A percentile compares a stretch with the other conserved stretches of the same genome.
Conservation (phyloP, 805 yeast genomes). For the Sugiyamaella boreocaroliniensis region DNA sequence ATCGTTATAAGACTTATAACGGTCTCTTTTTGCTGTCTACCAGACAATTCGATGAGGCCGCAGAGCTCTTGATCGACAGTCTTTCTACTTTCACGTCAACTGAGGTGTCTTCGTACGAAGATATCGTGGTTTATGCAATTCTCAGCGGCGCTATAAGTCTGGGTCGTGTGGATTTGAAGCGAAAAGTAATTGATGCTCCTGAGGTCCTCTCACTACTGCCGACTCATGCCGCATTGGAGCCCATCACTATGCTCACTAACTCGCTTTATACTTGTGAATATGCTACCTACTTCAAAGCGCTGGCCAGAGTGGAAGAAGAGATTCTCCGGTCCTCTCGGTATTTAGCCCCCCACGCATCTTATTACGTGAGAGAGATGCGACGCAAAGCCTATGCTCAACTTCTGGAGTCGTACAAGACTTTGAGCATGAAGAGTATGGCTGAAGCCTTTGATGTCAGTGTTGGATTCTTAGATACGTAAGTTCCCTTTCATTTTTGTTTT, state of each 20-base stretch:
- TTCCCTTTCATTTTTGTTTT: neutral
- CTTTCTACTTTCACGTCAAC: conserved; percentile 92
- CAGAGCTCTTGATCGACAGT: conserved; percentile 78
- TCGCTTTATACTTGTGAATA: conserved; percentile 87
- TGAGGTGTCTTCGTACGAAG: conserved; percentile 82
- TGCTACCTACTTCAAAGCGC: conserved; percentile 63
- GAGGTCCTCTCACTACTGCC: conserved; percentile 79
- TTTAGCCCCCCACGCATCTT: conserved; percentile 71
- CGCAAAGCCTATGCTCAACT: conserved; percentile 91
- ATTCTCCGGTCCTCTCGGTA: conserved; percentile 60
- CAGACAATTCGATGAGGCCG: conserved; percentile 79
- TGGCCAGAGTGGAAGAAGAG: conserved; percentile 70
- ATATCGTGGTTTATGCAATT: conserved; percentile 81
- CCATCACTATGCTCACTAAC: conserved; percentile 76
- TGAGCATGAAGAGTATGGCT: conserved; percentile 90
- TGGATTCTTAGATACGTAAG: conserved; percentile 62
- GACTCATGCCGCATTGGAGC: conserved; percentile 62
- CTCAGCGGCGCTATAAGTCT: conserved; percentile 81
- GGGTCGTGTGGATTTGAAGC: conserved; percentile 76
- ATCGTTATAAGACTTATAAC: conserved; percentile 82
- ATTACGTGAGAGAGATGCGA: conserved; percentile 85
- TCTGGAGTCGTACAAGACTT: conserved; percentile 86
- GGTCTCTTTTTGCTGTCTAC: conserved; percentile 82
- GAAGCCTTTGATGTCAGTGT: conserved; percentile 83
- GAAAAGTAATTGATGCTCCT: conserved; percentile 85